Evolutionary conservation across 179 eudicot species (phyloP).

Genomic region (Silene noctiflora): DNA sequence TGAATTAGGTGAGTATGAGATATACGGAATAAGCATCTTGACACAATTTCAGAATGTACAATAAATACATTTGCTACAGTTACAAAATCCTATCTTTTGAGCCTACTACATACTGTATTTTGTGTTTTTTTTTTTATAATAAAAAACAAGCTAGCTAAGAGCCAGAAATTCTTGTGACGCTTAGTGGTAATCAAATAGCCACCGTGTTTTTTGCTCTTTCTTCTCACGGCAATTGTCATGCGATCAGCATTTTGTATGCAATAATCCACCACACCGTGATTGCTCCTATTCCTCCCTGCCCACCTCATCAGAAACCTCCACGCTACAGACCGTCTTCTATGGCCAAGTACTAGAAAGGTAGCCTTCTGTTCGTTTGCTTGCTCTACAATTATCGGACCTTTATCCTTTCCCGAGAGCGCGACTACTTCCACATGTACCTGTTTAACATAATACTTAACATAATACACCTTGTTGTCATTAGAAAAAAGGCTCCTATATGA

Average conservation of each 20-base stretch:
- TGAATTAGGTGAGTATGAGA: not conserved
- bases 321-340: constrained; percentile 48
- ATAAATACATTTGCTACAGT: constrained; percentile 7
- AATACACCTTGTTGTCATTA: not conserved
- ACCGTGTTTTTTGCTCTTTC: constrained; percentile 62
- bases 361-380: constrained; percentile 53
- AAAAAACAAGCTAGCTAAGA: constrained; percentile 43
- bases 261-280: constrained; percentile 50
- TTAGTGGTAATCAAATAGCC: constrained; percentile 78
- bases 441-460: too few relatives aligned
- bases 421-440: constrained; percentile 71
- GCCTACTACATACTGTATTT: not conserved
- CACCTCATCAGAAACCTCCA: constrained; percentile 53
- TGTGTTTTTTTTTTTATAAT: not conserved
- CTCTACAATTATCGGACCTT: constrained; percentile 60
- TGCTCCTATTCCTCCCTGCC: constrained; percentile 38
- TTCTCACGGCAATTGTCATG: constrained; percentile 74
- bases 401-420: constrained; percentile 55
- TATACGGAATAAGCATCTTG: not conserved
- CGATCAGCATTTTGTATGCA: constrained; percentile 75
- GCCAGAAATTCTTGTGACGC: constrained; percentile 84
- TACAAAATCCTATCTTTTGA: not conserved
- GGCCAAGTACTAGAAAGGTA: constrained; percentile 65
- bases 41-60: constrained; percentile 15
- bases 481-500: too few relatives aligned